Evolutionary conservation across 2,329 filamentous ascomycete genomes (phyloP).

Genomic region (Colletotrichum navitas): DNA sequence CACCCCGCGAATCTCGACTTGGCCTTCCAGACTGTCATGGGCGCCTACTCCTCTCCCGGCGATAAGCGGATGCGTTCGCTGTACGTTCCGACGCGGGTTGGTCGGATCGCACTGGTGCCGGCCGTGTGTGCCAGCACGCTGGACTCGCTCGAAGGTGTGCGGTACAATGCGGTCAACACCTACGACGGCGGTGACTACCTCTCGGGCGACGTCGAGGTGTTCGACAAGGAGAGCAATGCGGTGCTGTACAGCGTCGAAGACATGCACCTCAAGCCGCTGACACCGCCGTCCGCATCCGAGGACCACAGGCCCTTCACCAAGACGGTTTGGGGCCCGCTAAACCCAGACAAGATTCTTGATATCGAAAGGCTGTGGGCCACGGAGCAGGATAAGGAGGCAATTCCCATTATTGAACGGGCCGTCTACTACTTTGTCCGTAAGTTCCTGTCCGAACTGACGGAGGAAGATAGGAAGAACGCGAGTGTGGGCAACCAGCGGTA

Average conservation of each 20-base stretch:
- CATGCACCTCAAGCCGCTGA: slow-evolving; percentile 12
- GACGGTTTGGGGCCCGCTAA: slow-evolving; percentile 13
- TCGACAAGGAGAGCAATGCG: neutral
- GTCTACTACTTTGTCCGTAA: slow-evolving; percentile 7
- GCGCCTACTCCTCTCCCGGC: slow-evolving; percentile 50
- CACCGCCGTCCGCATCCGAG: neutral
- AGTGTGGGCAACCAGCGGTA: neutral
- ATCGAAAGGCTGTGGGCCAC: slow-evolving; percentile 14
- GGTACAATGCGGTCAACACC: slow-evolving; percentile 5
- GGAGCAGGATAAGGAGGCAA: slow-evolving; percentile 23
- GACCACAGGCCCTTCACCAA: slow-evolving; percentile 22
- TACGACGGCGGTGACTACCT: slow-evolving; percentile 4
- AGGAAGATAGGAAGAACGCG: slow-evolving; percentile 1
- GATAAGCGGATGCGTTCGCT: slow-evolving; percentile 49
- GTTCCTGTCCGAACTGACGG: neutral
- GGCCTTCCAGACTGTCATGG: slow-evolving; percentile 51
- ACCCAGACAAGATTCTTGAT: slow-evolving; percentile 4
- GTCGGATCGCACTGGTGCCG: slow-evolving; percentile 23
- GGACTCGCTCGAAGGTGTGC: no score
- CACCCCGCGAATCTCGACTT: slow-evolving; percentile 53
- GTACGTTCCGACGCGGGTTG: slow-evolving; percentile 48
- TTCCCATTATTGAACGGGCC: slow-evolving; percentile 19
- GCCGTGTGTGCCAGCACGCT: neutral
- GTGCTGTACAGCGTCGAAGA: slow-evolving; percentile 13
- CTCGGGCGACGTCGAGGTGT: neutral